Base-by-base conservation (phyloP, 331 rosid species). In the Pyrus hybrid region DNA sequence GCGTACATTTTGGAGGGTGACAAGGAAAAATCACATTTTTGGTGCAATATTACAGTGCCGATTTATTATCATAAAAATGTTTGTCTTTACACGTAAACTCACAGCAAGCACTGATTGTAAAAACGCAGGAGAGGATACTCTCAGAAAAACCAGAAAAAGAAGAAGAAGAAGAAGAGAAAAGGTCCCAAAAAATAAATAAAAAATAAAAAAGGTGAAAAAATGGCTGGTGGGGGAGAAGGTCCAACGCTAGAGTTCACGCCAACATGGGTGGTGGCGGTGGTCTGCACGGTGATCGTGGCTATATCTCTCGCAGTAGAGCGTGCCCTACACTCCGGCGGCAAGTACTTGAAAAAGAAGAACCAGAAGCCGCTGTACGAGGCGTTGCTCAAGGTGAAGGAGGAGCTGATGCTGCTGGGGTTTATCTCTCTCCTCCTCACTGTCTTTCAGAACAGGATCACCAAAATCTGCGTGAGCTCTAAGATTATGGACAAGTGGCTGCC, bases 331-430 rank as follows among this genome's bases (percentile, higher is more conserved):
- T 60, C 63, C 5, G 61, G 73, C 3, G 91, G 91, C 17, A 28
- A 60, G 20, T 76, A 67, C 58, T 80, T 87, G 72, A 87, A 71
- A 73, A 84, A 16, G 56, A 82, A 77, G 80, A 77, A 82, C 41
- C 91, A 87, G 78, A 87, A 80, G 70, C 82, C 91, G 17, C 88
- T 87, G 22, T 80, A 74, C 66, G 86, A 87, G 63, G 88, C 88
- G 10, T 67, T 87, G 37, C 83, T 73, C 60, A 87, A 87, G 51
- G 77, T 87, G 54, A 84, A 87, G 76, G 90, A 86, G 63, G 90
- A 87, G 83, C 77, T 87, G 67, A 87, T 84, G 90, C 73, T 87
- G n/a, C 54, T 87, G 83, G 91, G 91, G 8, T 87, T 87, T 63
- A 87, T 87, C 37, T 84, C 88, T 13, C 86, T 87, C 43, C 76